These are phyloP conservation scores for Papiliotrema laurentii DNA, from an alignment of 1,284 basidiomycete species.

Conservation along the genomic window DNA sequence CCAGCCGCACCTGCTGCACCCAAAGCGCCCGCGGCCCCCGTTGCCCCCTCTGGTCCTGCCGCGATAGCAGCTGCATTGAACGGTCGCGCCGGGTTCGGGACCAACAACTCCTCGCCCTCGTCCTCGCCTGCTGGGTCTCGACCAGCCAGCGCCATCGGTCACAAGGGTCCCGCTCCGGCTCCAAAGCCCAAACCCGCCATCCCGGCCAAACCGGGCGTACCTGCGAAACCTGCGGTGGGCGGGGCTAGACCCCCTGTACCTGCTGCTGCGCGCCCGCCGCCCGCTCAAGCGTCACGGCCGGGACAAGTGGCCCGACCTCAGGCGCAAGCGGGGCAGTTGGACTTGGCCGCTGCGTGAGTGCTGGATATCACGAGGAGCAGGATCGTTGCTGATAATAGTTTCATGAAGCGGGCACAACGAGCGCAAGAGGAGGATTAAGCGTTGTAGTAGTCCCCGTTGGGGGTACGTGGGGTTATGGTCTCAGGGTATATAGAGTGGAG, in stretches of 20 bases:
- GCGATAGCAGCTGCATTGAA: constrained; percentile 33
- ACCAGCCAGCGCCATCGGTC: constrained; percentile 48
- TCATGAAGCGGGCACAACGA: background rate
- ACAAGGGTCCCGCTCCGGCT: constrained; percentile 41
- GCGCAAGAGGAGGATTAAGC: constrained; percentile 4
- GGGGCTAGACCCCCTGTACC: constrained; percentile 38
- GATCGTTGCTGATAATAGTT: background rate
- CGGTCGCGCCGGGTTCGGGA: constrained; percentile 7
- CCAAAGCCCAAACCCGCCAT: constrained; percentile 51
- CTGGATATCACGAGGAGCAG: no score
- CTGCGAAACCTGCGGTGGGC: constrained; percentile 8
- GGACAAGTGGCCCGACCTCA: constrained; percentile 48
- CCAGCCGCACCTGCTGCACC: no score
- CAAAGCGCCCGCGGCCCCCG: constrained; percentile 41
- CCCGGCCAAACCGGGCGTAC: constrained; percentile 47
- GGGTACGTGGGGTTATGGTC: no score
- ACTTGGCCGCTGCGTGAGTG: constrained; percentile 62
- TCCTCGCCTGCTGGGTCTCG: constrained; percentile 56
- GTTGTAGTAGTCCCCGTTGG: no score
- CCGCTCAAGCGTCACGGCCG: constrained; percentile 17
- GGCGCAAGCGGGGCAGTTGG: constrained; percentile 62
- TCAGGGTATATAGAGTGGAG: no score
- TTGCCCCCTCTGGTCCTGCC: constrained; percentile 59
- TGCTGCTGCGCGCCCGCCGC: constrained; percentile 26
- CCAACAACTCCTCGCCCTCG: constrained; percentile 34